phyloP scores from a whole-genome alignment of 768 basidiomycete species.

The Boletus huronensis region DNA sequence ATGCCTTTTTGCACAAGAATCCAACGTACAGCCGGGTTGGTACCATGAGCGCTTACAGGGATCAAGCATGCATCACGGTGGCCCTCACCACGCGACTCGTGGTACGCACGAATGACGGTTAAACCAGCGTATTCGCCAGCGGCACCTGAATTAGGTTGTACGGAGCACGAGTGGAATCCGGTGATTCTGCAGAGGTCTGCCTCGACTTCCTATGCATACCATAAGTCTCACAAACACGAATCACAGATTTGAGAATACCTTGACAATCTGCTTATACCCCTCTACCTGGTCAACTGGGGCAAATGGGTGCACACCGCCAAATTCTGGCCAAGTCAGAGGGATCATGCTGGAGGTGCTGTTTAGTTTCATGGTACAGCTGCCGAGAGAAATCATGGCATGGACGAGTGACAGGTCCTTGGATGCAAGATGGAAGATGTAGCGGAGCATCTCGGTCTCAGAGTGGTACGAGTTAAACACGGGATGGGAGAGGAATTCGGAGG shows the following conservation, averaged over 20 bases:
- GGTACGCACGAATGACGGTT: constrained; percentile 90
- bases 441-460: constrained; percentile 98
- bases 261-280: constrained; percentile 82
- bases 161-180: constrained; percentile 91
- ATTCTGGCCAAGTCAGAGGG: constrained; percentile 93
- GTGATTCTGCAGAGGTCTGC: constrained; percentile 89
- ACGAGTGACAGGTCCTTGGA: constrained; percentile 93
- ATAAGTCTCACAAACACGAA: constrained; percentile 7
- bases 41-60: constrained; percentile 95
- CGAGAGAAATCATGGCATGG: constrained; percentile 94
- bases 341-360: constrained; percentile 99
- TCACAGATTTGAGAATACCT: constrained; percentile 38
- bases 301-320: constrained; percentile 88
- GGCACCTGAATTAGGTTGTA: constrained; percentile 99
- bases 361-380: constrained; percentile 97
- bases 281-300: constrained; percentile 84
- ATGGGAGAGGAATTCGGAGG: constrained; percentile 73
- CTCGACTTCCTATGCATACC: constrained; percentile 73
- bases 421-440: constrained; percentile 91
- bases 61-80: constrained; percentile 91
- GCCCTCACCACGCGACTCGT: constrained; percentile 80
- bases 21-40: constrained; percentile 85
- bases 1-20: background rate
- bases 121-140: constrained; percentile 98
- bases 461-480: constrained; percentile 96